A percentile compares a stretch with the other conserved stretches of the same genome.
These are phyloP conservation scores for Clausena lansium DNA, from an alignment of 345 rosid genomes.

Conservation along the genomic window DNA sequence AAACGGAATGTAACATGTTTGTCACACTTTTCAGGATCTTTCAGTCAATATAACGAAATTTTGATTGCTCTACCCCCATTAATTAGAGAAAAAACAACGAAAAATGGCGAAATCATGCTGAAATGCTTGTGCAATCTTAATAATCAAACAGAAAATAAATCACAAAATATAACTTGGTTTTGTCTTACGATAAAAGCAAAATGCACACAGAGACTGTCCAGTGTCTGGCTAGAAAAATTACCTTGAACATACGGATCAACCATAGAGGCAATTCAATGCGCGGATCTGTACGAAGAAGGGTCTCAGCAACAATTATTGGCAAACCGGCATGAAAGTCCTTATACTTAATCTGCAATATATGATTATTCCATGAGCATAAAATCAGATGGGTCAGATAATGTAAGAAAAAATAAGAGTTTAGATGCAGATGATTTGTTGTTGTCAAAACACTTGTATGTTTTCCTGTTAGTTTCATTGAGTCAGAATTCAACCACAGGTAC, in stretches of 20 bases:
- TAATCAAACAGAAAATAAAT: background rate
- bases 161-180: background rate
- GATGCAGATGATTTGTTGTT: background rate
- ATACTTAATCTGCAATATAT: conserved; percentile 68
- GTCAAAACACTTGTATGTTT: background rate
- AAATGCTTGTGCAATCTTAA: background rate
- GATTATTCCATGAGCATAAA: background rate
- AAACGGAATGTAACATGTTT: background rate
- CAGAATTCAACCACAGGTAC: background rate
- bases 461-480: background rate
- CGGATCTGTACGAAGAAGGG: conserved; percentile 82
- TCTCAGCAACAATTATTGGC: conserved; percentile 84
- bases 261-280: conserved; percentile 89
- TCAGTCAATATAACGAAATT: background rate
- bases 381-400: background rate
- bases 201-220: background rate
- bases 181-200: background rate
- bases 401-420: background rate
- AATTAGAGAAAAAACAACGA: background rate
- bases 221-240: conserved; percentile 30
- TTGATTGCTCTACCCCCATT: background rate
- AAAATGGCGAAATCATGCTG: background rate
- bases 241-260: conserved; percentile 96
- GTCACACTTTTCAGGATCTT: background rate
- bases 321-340: conserved; percentile 64